A percentile compares a stretch with the other conserved stretches of the same genome.
Conservation (phyloP, 768 basidiomycete species). For the Lepiota subincarnata region DNA sequence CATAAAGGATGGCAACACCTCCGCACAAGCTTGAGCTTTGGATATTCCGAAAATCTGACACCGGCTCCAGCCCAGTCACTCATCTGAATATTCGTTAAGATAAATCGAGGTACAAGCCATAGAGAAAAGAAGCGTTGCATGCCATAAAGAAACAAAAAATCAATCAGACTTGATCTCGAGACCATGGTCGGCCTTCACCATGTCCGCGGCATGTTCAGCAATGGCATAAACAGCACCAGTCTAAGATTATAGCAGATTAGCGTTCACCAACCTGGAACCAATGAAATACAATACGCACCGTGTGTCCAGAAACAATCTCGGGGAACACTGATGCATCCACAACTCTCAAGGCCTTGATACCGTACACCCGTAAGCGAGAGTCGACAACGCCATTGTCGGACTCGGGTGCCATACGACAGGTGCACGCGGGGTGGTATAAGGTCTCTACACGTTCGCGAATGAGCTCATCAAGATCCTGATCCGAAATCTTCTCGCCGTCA, state of each 20-base stretch:
- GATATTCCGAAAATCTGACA: too few relatives aligned
- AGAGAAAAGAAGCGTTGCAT: too few relatives aligned
- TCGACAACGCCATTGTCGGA: conserved; percentile 42
- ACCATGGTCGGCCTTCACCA: conserved; percentile 22
- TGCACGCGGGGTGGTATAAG: conserved; percentile 41
- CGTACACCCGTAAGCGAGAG: conserved; percentile 39
- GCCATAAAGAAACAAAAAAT: too few relatives aligned
- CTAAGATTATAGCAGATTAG: conserved; percentile 8
- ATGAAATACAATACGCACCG: neutral
- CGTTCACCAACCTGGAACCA: neutral
- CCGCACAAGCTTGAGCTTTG: too few relatives aligned
- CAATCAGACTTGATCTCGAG: neutral
- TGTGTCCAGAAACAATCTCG: conserved; percentile 15
- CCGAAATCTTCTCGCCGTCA: conserved; percentile 27
- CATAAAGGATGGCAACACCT: too few relatives aligned
- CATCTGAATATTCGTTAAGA: too few relatives aligned
- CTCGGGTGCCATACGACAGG: conserved; percentile 42
- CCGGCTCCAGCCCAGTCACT: too few relatives aligned
- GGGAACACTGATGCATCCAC: conserved; percentile 15
- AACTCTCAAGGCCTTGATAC: conserved; percentile 37
- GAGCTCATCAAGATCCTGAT: conserved; percentile 35
- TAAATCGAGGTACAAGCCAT: too few relatives aligned
- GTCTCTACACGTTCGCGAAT: conserved; percentile 40
- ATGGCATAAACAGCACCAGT: conserved; percentile 28
- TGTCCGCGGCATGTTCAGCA: conserved; percentile 28